These are phyloP conservation scores for Picea glauca DNA, from an alignment of 75 land plant species.

Conservation along the genomic window DNA sequence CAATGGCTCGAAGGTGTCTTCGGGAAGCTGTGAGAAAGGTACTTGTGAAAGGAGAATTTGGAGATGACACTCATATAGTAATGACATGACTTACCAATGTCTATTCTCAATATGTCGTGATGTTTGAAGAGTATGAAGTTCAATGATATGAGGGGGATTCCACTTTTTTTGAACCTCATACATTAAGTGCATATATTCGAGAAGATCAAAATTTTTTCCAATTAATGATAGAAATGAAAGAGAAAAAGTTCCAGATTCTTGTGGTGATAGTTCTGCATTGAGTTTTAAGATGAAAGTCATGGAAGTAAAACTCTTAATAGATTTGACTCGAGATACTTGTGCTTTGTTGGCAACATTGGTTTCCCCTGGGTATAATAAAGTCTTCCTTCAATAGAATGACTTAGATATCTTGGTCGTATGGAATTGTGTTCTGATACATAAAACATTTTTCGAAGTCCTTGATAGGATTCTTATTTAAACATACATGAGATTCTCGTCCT, in stretches of 20 bases:
- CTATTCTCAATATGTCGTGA: too few species aligned
- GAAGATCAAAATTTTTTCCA: too few species aligned
- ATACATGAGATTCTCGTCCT: slow-evolving; percentile 48
- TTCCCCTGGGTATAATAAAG: slow-evolving; percentile 56
- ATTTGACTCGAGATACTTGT: slow-evolving; percentile 87
- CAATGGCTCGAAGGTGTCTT: too few species aligned
- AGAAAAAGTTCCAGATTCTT: slow-evolving; percentile 60
- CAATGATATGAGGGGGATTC: too few species aligned
- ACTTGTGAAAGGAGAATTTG: too few species aligned
- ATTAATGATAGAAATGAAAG: slow-evolving; percentile 37
- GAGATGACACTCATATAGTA: too few species aligned
- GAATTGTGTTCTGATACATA: slow-evolving; percentile 40
- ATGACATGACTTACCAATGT: too few species aligned
- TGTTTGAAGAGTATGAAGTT: too few species aligned
- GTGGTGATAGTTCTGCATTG: slow-evolving; percentile 30
- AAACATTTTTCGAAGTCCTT: slow-evolving; percentile 47
- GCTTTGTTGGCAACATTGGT: slow-evolving; percentile 64
- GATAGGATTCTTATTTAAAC: slow-evolving; percentile 65
- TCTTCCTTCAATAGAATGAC: slow-evolving; percentile 54
- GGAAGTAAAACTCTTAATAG: slow-evolving; percentile 83
- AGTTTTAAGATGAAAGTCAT: slow-evolving; percentile 85
- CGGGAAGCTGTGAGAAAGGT: too few species aligned
- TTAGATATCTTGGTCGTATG: slow-evolving; percentile 29
- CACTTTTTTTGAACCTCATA: too few species aligned
- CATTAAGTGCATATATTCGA: too few species aligned